Base-by-base conservation (phyloP, 176 grass and related monocot genomes). In the Musa acuminata region DNA sequence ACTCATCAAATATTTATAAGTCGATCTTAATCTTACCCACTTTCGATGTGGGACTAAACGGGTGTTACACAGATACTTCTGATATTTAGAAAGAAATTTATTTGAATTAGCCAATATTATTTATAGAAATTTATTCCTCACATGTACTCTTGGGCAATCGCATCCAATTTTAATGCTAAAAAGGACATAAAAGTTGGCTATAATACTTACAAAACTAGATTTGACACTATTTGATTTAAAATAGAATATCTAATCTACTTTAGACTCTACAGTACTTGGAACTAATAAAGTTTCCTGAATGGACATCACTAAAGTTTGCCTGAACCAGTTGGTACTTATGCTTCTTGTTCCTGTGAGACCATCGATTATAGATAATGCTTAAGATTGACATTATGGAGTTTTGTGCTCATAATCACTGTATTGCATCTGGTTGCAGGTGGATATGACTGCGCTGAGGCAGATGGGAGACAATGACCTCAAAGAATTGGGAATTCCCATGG, bases 401-500 rank as follows among this genome's bases (percentile, higher is more conserved):
- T 51, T 51, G 35, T 19, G 5, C 67, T 11, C 20, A 70, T 21
- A 50, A 2, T 50, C 6, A 43, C 35, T 43, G 35, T 70, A 13
- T 9, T 20, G 7, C 66, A n/a, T 70, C 67, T 70, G 67, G 17
- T 70, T 50, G 35, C 48, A 70, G 67, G 67, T 97, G 66, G 93
- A 97, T 80, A 97, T 92, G 85, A 66, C 81, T 75, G 90, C 90
- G 53, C 77, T 97, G 83, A 87, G 68, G 80, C 93, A 97, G 83
- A 97, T 97, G 93, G 84, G 84, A 81, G 93, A 97, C 29, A 77
- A 66, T 1, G 93, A 97, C 67, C 93, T 97, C 24, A 97, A 97
- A 82, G 93, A 97, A 72, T 80, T 97, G 82, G 93, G 93, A 49
- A 87, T 97, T 58, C 93, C 93, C 26, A 97, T 97, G 93, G 93